A percentile compares a stretch with the other conserved stretches of the same genome.
Evolutionary conservation across 2,329 filamentous ascomycete species (phyloP).

Genomic region (Sclerotinia nivalis): DNA sequence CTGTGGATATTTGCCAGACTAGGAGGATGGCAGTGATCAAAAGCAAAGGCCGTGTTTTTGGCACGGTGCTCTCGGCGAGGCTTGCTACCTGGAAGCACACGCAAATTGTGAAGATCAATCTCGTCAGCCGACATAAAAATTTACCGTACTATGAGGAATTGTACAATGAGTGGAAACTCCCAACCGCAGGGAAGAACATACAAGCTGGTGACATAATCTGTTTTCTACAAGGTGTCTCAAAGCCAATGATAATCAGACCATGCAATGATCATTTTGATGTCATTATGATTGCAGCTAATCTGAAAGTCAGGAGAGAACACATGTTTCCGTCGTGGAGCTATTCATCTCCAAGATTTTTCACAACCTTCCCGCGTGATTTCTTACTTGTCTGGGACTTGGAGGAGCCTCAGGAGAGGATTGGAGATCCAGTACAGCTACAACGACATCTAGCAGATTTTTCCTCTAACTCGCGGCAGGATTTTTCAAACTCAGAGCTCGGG

Average conservation of each 20-base stretch:
- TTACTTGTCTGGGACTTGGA: neutral
- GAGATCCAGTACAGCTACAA: too few species aligned
- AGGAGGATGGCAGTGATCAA: neutral
- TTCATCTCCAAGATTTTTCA: too few species aligned
- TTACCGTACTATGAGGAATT: too few species aligned
- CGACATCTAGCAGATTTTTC: too few species aligned
- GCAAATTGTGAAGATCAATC: neutral
- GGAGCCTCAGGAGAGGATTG: neutral
- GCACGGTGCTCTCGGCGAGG: rapidly evolving
- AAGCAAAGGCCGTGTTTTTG: neutral
- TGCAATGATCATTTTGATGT: neutral
- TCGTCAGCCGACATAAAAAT: neutral
- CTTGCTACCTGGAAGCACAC: neutral
- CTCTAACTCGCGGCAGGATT: too few species aligned
- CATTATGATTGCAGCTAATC: neutral
- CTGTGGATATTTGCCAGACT: neutral
- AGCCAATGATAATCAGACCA: neutral
- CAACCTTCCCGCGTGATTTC: rapidly evolving
- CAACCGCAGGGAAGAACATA: neutral
- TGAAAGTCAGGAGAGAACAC: too few species aligned
- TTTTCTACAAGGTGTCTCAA: neutral
- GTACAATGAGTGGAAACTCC: neutral
- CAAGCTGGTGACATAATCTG: neutral
- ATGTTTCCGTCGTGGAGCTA: too few species aligned
- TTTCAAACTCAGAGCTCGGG: neutral